Evolutionary conservation across 2,329 filamentous ascomycete genomes (phyloP), one percentile per base, ranked within the genome.

Genomic region (Blumeria hordei): DNA sequence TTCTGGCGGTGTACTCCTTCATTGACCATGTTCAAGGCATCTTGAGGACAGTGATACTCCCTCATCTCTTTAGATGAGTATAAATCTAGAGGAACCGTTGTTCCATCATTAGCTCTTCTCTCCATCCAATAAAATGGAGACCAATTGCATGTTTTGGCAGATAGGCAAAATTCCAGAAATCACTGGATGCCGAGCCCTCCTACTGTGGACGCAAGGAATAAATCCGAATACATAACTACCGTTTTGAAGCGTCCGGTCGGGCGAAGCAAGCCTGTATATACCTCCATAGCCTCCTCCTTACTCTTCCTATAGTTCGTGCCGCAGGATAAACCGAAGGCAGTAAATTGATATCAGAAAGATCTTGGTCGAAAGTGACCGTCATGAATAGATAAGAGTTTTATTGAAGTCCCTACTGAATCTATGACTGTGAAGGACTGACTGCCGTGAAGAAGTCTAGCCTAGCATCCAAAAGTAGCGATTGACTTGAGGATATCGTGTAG

Each of bases 171-270:
- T 53, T 2, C 14, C 50, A 53, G 39, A 37, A 53, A 39, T 35
- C 50, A 53, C 33, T 37, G 14, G 10, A 18, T 53, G 50, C 14
- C 33, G 50, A 21, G 50, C 50, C 39, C 50, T 18, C 50, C 10
- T 53, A 53, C n/a, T 53, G 37, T 14, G 5, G 35, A 53, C n/a
- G 37, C 21, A 7, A 53, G 34, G 50, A 53, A 33, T 53, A 37
- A 53, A 53, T 53, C 50, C 50, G 33, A 53, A 37, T 33, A 53
- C n/a, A 39, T 53, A 21, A 33, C 34, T 53, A 39, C 50, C 50
- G 8, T 53, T 53, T 35, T 53, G 34, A 53, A 53, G 50, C 34
- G 11, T 53, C 39, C 34, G 34, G 33, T 3, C 34, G 50, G 34
- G n/a, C 50, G 34, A 16, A 53, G 33, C 8, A 53, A 33, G 21